These are phyloP conservation scores for Prorocentrum cordatum DNA, from an alignment of 169 alveolate genomes.

Conservation along the genomic window DNA sequence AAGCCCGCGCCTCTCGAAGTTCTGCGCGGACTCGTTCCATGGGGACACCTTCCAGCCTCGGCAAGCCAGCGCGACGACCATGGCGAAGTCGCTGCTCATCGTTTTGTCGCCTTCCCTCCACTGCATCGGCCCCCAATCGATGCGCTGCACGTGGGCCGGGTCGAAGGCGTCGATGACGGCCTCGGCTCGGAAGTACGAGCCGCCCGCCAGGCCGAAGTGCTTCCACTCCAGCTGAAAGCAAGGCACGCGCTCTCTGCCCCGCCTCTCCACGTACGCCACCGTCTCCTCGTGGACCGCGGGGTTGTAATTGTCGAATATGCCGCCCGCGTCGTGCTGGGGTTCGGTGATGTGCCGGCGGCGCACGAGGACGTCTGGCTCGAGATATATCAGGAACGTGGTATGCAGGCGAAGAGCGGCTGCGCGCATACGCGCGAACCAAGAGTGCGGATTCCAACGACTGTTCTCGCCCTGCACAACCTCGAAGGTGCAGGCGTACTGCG, in stretches of 20 bases:
- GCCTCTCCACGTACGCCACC: constrained; percentile 8
- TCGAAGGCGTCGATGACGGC: constrained; percentile 26
- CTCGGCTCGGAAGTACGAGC: constrained; percentile 1
- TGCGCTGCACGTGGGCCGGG: background rate
- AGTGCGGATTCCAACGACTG: constrained; percentile 56
- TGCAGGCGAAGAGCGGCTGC: background rate
- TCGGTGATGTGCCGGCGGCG: background rate
- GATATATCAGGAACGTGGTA: constrained; percentile 10
- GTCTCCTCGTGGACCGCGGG: constrained; percentile 13
- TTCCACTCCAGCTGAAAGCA: too few relatives aligned
- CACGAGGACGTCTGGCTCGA: constrained; percentile 42
- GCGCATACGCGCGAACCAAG: constrained; percentile 43
- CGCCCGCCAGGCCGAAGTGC: too few relatives aligned
- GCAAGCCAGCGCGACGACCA: background rate
- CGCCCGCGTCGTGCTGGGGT: constrained; percentile 18
- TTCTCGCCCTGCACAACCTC: constrained; percentile 15
- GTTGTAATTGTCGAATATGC: constrained; percentile 32
- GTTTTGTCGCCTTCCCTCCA: background rate
- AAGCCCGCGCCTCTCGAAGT: constrained; percentile 16
- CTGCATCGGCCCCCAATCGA: background rate
- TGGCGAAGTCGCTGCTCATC: background rate
- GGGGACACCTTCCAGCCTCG: too few relatives aligned
- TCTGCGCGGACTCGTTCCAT: too few relatives aligned
- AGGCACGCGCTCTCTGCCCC: too few relatives aligned
- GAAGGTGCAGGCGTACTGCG: constrained; percentile 4